Evolutionary conservation across 2,329 filamentous ascomycete genomes (phyloP), one percentile per base, ranked within the genome.

Genomic region (Pyrenophora graminea): DNA sequence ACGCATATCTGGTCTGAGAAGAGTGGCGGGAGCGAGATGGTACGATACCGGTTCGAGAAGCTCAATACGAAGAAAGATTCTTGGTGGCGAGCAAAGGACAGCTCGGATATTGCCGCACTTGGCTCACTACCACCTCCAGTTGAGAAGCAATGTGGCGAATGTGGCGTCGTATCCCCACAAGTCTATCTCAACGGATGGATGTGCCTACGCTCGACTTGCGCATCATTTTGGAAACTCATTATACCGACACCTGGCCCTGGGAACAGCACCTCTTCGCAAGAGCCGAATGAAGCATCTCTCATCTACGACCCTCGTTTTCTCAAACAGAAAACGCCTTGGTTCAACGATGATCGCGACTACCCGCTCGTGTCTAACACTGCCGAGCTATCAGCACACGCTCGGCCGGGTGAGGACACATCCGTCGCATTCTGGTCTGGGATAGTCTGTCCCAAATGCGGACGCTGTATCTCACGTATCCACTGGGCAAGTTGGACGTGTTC

Each of bases 1-100:
- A 88, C 86, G 0, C 76, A 87, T 41, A 76, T 90, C 0, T 92
- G 88, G 88, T 76, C 73, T 9, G 88, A 92, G 60, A 80, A 77
- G 52, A 74, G 74, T 4, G 55, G 72, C 0, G 67, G 75, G 1
- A 76, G 68, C 5, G 71, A 68, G 1, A 76, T 79, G 80, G 80
- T 82, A 59, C 85, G 83, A 56, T 78, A 87, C 21, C 82, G 87
- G 0, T 80, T 90, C 3, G 85, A 91, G 66, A 88, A 87, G 53
- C 71, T 89, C 0, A 68, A 85, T 13, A 65, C 80, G 0, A 51
- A 64, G 0, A 68, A 72, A 9, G 72, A 72, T 18, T 85, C 83
- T 30, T 89, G 83, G 85, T 90, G 85, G 84, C 71, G 77, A 4
- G 67, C 76, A 1, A 69, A 70, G 44, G 65, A 56, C 18, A 62